Evolutionary conservation across 2,329 filamentous ascomycete genomes (phyloP), one percentile per base, ranked within the genome.

Genomic region (Myriosclerotinia curreyana): DNA sequence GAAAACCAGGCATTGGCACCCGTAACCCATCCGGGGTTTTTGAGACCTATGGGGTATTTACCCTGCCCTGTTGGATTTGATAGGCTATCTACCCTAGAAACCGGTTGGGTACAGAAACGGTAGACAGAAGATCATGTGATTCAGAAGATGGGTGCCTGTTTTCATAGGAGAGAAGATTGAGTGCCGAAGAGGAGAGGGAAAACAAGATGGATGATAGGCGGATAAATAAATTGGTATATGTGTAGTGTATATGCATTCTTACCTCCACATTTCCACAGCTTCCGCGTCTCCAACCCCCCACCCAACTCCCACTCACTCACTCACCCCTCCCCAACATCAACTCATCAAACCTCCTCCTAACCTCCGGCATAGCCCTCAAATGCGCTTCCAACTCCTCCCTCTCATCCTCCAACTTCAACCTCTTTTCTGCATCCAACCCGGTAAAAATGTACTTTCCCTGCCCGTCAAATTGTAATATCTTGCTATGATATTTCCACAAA

Each of bases 401-500:
- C 81, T 98, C 95, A 77, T 99, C 95, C 80, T 99, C 95, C 58
- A 99, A 81, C 76, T 86, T 84, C 76, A 98, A 76, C 66, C 95
- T 82, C 75, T 83, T 87, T 71, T 97, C 94, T 22, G 94, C 94
- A 76, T 99, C 95, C 58, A 99, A 79, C 64, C 84, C 85, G 0
- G 92, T 96, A 73, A 99, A 99, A 44, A 97, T 86, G 72, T 91
- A 96, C 59, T 92, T 82, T 0, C 95, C 95, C 77, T 96, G 91
- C 0, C 95, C 95, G 76, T 98, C 94, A 75, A 99, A 99, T 77
- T 99, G 95, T 74, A 99, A 77, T 66, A 99, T 98, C 77, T 89
- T 89, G 70, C 86, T 89, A 76, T 99, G 95, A 76, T 99, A 98
- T 76, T 95, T 93, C 95, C 95, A 99, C 71, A 99, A 77, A 78